phyloP scores from a whole-genome alignment of 345 rosid genomes.

The Syzygium oleosum region DNA sequence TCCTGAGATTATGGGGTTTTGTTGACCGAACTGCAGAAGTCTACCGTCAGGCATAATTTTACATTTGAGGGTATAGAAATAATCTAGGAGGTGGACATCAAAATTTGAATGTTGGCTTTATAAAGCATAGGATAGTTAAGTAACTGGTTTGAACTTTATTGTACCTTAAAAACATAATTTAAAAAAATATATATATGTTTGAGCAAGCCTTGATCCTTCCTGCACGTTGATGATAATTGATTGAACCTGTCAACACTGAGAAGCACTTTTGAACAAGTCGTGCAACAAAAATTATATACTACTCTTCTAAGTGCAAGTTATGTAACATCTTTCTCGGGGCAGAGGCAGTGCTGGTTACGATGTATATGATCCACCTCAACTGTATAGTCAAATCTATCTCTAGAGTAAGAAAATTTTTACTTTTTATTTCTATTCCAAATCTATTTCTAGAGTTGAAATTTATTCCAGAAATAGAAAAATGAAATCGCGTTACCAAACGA shows the following conservation, averaged over 20 bases:
- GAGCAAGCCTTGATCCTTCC: neutral
- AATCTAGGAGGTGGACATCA: neutral
- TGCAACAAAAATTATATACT: neutral
- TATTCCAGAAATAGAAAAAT: too few relatives aligned
- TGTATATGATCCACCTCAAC: neutral
- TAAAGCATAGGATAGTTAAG: neutral
- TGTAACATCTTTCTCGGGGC: neutral
- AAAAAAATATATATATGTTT: neutral
- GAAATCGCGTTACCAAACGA: too few relatives aligned
- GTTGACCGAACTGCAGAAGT: too few relatives aligned
- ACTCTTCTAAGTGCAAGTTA: neutral
- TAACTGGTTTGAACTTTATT: neutral
- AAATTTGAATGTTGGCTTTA: neutral
- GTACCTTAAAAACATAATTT: neutral
- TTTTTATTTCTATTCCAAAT: too few relatives aligned
- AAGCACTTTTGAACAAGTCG: neutral
- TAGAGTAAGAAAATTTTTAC: too few relatives aligned
- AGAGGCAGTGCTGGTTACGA: fast-evolving
- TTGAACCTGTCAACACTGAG: neutral
- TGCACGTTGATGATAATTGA: neutral
- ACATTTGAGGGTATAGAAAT: too few relatives aligned
- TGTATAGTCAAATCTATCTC: neutral
- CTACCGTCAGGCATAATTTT: too few relatives aligned
- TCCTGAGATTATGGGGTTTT: too few relatives aligned
- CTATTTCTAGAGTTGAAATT: too few relatives aligned